Conservation (phyloP, 768 basidiomycete species). For the Lentinula sp. region DNA sequence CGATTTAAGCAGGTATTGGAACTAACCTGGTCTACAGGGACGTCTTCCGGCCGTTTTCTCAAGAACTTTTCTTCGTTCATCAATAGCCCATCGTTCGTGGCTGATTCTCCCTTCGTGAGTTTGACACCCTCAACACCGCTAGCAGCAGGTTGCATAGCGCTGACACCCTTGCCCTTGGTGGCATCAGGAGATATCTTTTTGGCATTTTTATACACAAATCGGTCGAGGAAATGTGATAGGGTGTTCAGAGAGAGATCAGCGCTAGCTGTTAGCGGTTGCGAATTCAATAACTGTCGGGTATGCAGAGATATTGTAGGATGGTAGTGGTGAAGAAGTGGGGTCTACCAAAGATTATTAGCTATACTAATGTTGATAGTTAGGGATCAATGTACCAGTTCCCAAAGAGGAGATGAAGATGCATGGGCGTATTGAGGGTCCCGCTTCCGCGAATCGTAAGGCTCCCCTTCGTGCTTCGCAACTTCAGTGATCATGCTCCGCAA, state of each 20-base stretch:
- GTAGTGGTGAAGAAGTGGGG: slow-evolving; percentile 77
- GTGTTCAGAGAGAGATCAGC: slow-evolving; percentile 91
- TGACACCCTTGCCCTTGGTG: slow-evolving; percentile 61
- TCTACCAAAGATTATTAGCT: slow-evolving; percentile 31
- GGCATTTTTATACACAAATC: slow-evolving; percentile 95
- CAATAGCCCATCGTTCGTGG: slow-evolving; percentile 26
- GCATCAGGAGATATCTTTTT: slow-evolving; percentile 50
- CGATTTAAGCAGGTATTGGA: not conserved
- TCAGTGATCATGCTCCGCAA: slow-evolving; percentile 33
- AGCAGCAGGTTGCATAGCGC: slow-evolving; percentile 94
- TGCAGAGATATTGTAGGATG: slow-evolving; percentile 89
- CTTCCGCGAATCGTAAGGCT: slow-evolving; percentile 79
- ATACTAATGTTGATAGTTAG: not conserved
- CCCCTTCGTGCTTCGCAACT: slow-evolving; percentile 16
- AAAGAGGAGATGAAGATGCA: slow-evolving; percentile 73
- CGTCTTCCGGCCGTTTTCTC: slow-evolving; percentile 57
- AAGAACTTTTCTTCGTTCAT: slow-evolving; percentile 78
- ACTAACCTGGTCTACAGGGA: slow-evolving; percentile 83
- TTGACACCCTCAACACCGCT: slow-evolving; percentile 64
- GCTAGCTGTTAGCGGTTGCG: slow-evolving; percentile 70
- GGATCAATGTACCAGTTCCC: slow-evolving; percentile 72
- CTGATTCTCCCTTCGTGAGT: slow-evolving; percentile 56
- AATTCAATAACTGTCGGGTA: slow-evolving; percentile 71
- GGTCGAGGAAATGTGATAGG: slow-evolving; percentile 90
- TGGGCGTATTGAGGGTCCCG: slow-evolving; percentile 85